Conservation (phyloP, 2,329 filamentous ascomycete genomes). For the Aspergillus melleus region DNA sequence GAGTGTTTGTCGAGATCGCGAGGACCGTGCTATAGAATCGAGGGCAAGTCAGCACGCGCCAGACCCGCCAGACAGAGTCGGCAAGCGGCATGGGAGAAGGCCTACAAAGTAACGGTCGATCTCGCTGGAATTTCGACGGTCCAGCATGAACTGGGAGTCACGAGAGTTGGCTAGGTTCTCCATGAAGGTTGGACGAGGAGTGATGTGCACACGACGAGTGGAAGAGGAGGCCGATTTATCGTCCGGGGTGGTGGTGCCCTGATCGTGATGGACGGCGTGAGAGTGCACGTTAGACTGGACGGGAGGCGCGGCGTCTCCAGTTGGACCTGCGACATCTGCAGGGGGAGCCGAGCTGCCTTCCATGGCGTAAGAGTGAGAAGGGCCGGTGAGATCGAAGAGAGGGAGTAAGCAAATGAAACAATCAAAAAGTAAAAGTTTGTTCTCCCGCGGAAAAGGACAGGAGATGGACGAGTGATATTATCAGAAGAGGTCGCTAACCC, state of each 20-base stretch:
- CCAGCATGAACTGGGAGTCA: slow-evolving; percentile 31
- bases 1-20: slow-evolving; percentile 71
- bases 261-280: slow-evolving; percentile 11
- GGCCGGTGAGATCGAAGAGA: background rate
- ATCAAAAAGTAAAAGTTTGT: background rate
- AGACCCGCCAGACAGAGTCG: background rate
- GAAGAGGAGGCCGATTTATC: slow-evolving; percentile 23
- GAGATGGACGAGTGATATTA: slow-evolving; percentile 1
- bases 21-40: slow-evolving; percentile 45
- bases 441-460: slow-evolving; percentile 8
- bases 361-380: slow-evolving; percentile 5
- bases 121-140: slow-evolving; percentile 41
- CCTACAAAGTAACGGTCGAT: slow-evolving; percentile 63
- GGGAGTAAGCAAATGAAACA: background rate
- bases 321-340: slow-evolving; percentile 10
- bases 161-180: slow-evolving; percentile 33
- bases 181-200: slow-evolving; percentile 36
- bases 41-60: slow-evolving; percentile 1
- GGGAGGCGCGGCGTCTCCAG: slow-evolving; percentile 20
- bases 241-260: slow-evolving; percentile 9
- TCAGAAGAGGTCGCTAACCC: background rate
- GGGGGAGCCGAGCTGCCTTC: slow-evolving; percentile 8
- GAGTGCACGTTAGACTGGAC: slow-evolving; percentile 18
- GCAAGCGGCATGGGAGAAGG: background rate
- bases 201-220: slow-evolving; percentile 19